These are phyloP conservation scores for Punica granatum DNA, from an alignment of 345 rosid genomes.

Conservation along the genomic window DNA sequence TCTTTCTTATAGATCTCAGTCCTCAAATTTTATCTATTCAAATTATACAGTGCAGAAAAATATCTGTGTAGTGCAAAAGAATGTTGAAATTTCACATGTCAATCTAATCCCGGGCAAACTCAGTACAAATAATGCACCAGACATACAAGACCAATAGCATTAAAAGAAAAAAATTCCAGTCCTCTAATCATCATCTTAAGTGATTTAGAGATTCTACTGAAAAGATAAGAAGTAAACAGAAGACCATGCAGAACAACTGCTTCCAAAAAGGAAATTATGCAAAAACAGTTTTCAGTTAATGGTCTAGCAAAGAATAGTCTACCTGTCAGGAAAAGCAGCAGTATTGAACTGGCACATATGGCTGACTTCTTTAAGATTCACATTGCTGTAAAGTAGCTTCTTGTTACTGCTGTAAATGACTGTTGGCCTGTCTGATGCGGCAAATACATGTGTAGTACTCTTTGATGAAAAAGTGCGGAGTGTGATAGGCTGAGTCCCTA, in stretches of 20 bases:
- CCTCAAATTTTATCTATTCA: too few relatives aligned
- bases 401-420: conserved; percentile 97
- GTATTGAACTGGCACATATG: conserved; percentile 94
- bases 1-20: too few relatives aligned
- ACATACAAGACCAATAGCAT: too few relatives aligned
- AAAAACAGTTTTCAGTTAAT: neutral
- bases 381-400: conserved; percentile 91
- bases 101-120: too few relatives aligned
- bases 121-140: too few relatives aligned
- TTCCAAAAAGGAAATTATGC: neutral
- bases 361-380: conserved; percentile 91
- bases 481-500: conserved; percentile 93
- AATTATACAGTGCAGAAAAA: too few relatives aligned
- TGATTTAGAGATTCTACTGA: neutral
- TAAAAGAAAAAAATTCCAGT: too few relatives aligned
- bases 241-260: neutral
- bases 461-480: conserved; percentile 96
- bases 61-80: too few relatives aligned
- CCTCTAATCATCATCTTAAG: neutral
- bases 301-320: neutral
- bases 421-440: conserved; percentile 95
- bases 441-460: conserved; percentile 82
- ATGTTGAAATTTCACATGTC: too few relatives aligned
- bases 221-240: neutral
- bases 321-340: conserved; percentile 98